Conservation (phyloP, 495 filamentous ascomycete genomes). For the Physcia stellaris region DNA sequence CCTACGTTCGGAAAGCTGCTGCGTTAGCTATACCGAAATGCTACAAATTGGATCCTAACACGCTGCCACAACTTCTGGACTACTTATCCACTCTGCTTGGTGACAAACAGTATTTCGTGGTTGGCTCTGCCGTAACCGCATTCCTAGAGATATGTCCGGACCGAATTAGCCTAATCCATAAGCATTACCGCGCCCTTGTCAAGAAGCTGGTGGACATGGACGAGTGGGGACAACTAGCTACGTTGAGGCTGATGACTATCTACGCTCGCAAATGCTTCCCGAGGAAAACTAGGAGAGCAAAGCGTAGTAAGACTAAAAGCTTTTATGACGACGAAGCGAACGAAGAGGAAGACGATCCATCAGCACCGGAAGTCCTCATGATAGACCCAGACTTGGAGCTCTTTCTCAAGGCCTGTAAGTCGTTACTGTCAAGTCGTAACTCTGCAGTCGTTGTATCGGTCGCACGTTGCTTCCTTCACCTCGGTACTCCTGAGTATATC, state of each 20-base stretch:
- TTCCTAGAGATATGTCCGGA: constrained; percentile 83
- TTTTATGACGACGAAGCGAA: constrained; percentile 66
- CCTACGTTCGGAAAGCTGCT: constrained; percentile 82
- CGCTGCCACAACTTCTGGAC: constrained; percentile 68
- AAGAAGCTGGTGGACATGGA: constrained; percentile 97
- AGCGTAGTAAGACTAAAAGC: constrained; percentile 40
- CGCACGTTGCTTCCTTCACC: constrained; percentile 66
- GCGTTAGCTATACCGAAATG: constrained; percentile 96
- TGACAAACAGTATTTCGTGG: constrained; percentile 89
- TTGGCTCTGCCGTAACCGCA: constrained; percentile 79
- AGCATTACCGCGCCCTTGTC: constrained; percentile 69
- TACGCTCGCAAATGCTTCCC: constrained; percentile 90
- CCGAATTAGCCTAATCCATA: constrained; percentile 73
- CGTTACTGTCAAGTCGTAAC: constrained; percentile 84
- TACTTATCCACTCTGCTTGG: constrained; percentile 64
- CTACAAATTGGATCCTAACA: constrained; percentile 81
- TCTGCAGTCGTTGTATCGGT: constrained; percentile 84
- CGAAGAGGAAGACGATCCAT: constrained; percentile 29
- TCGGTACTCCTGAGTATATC: constrained; percentile 65
- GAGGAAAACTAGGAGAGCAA: constrained; percentile 41
- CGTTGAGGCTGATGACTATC: constrained; percentile 61
- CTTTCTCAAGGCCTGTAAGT: constrained; percentile 63
- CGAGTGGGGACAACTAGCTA: constrained; percentile 88
- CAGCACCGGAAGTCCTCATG: constrained; percentile 42
- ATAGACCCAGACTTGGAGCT: constrained; percentile 76